A percentile compares a stretch with the other conserved stretches of the same genome.
Conservation (phyloP, 768 basidiomycete species). For the Roridomyces roridus region DNA sequence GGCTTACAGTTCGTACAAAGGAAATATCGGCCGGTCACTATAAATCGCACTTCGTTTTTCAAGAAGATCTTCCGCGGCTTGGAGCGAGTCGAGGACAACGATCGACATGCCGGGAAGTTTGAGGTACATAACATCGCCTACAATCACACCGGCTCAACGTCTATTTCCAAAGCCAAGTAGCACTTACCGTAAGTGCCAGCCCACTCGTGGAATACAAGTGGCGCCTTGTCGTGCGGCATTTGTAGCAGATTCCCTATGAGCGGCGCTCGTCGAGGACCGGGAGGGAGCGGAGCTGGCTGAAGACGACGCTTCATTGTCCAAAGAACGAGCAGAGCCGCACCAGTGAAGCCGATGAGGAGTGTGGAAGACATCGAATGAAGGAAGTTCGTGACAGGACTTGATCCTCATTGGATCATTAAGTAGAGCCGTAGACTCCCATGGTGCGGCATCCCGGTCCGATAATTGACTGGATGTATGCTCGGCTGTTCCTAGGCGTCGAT, state of each 20-base stretch:
- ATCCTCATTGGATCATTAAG: no score
- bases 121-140: conserved; percentile 32
- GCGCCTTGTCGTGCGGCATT: conserved; percentile 10
- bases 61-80: conserved; percentile 34
- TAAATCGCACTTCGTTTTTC: conserved; percentile 34
- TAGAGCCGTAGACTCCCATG: no score
- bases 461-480: no score
- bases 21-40: conserved; percentile 29
- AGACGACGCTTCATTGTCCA: no score
- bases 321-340: no score
- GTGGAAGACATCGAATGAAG: no score
- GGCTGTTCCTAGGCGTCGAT: no score
- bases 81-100: conserved; percentile 28
- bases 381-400: no score
- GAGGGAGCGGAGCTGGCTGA: conserved; percentile 2
- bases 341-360: no score
- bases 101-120: conserved; percentile 34
- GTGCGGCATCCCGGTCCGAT: no score
- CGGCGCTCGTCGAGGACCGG: conserved; percentile 12
- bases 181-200: conserved; percentile 34
- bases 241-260: conserved; percentile 12
- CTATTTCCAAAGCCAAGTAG: neutral
- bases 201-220: conserved; percentile 33
- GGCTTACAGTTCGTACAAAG: conserved; percentile 28
- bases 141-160: neutral